Conservation (phyloP, 2,329 filamentous ascomycete genomes). For the Beauveria rudraprayagi region DNA sequence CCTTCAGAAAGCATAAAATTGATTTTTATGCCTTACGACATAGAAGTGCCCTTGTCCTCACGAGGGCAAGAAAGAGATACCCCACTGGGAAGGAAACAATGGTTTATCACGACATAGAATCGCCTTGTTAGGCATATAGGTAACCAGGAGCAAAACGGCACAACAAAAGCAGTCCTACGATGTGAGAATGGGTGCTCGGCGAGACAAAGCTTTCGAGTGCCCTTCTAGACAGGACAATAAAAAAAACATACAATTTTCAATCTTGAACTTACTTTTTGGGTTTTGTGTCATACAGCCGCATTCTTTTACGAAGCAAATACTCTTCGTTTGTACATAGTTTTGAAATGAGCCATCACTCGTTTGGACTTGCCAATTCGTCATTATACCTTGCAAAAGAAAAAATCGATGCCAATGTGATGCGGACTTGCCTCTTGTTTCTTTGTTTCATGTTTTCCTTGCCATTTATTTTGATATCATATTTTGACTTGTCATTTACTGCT, state of each 20-base stretch:
- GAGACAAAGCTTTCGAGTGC: neutral
- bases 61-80: conserved; percentile 9
- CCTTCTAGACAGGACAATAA: neutral
- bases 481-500: too few relatives aligned
- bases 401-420: too few relatives aligned
- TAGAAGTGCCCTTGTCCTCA: neutral
- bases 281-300: conserved; percentile 1
- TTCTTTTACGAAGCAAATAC: neutral
- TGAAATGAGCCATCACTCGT: neutral
- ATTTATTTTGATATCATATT: too few relatives aligned
- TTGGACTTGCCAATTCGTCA: neutral
- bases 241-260: neutral
- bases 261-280: neutral
- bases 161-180: neutral
- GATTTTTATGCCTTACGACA: conserved; percentile 9
- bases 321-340: conserved; percentile 2
- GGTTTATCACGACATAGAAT: conserved; percentile 1
- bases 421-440: too few relatives aligned
- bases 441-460: too few relatives aligned
- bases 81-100: conserved; percentile 5
- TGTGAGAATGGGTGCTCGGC: neutral
- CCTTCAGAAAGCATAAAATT: conserved; percentile 3
- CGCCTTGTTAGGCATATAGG: neutral
- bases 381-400: neutral
- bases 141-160: conserved; percentile 1